Percentiles rank a stretch among this genome's conserved stretches.
Evolutionary conservation across 1,284 basidiomycete species (phyloP).

Genomic region (Sphagnurus paluster): DNA sequence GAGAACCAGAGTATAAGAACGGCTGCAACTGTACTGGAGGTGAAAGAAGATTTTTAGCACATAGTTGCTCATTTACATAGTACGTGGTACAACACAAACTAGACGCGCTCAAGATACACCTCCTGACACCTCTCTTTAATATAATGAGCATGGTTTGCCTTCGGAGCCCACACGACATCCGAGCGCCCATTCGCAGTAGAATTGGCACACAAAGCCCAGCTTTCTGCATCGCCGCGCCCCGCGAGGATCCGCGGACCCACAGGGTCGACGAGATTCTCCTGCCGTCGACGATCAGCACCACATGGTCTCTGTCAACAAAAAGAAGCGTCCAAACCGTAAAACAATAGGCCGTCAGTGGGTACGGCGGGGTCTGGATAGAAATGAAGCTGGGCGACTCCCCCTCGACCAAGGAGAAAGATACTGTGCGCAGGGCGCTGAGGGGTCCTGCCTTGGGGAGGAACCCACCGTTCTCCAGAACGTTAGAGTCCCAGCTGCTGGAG

Average conservation of each 20-base stretch:
- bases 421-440: conserved; percentile 9
- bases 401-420: conserved; percentile 12
- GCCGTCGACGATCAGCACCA: neutral
- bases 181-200: conserved; percentile 14
- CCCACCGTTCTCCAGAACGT: conserved; percentile 9
- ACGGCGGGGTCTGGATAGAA: conserved; percentile 13
- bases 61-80: no score
- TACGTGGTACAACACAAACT: no score
- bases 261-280: conserved; percentile 9
- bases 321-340: conserved; percentile 11
- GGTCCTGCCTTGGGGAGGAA: conserved; percentile 12
- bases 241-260: conserved; percentile 9
- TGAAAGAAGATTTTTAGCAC: no score
- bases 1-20: no score
- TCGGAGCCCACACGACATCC: conserved; percentile 16
- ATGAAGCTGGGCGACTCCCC: conserved; percentile 18
- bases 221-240: conserved; percentile 1
- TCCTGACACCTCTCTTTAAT: conserved; percentile 2
- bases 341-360: conserved; percentile 11
- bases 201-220: conserved; percentile 18
- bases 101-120: conserved; percentile 15
- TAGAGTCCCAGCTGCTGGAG: conserved; percentile 5
- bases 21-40: no score
- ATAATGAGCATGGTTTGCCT: conserved; percentile 15
- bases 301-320: no score